Conservation (phyloP, 164 flowering plant genomes). For the Magnolia changhungtana region DNA sequence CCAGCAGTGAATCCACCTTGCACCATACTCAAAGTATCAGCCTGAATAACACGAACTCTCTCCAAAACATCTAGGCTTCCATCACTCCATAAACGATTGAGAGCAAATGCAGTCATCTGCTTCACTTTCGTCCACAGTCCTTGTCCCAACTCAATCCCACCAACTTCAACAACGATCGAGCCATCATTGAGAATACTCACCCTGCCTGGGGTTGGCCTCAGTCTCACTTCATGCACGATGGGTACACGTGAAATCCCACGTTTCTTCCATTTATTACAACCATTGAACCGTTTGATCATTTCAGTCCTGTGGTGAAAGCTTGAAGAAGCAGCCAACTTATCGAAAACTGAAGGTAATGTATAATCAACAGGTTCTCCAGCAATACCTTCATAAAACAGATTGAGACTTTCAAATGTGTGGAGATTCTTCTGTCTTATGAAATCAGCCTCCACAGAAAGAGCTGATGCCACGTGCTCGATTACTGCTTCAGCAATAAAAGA, state of each 20-base stretch:
- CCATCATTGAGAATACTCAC: slow-evolving; percentile 84
- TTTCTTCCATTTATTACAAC: slow-evolving; percentile 55
- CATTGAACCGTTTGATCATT: slow-evolving; percentile 48
- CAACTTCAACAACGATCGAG: slow-evolving; percentile 86
- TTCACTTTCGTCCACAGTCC: slow-evolving; percentile 95
- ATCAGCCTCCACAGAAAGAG: slow-evolving; percentile 69
- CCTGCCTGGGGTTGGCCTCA: slow-evolving; percentile 74
- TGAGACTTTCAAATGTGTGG: slow-evolving; percentile 63
- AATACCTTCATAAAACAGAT: slow-evolving; percentile 34
- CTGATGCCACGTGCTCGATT: slow-evolving; percentile 76
- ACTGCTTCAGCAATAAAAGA: slow-evolving; percentile 82
- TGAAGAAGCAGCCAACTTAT: slow-evolving; percentile 53
- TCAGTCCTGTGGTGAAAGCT: slow-evolving; percentile 41
- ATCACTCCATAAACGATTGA: slow-evolving; percentile 44
- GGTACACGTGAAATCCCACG: slow-evolving; percentile 84
- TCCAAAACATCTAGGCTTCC: slow-evolving; percentile 52
- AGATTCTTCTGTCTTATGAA: slow-evolving; percentile 58
- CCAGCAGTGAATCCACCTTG: slow-evolving; percentile 91
- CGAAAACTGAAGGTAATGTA: slow-evolving; percentile 67
- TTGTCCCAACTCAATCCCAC: slow-evolving; percentile 90
- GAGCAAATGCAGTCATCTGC: slow-evolving; percentile 83
- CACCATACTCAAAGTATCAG: slow-evolving; percentile 78
- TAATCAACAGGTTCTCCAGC: slow-evolving; percentile 57
- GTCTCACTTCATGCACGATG: slow-evolving; percentile 42
- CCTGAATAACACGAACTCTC: slow-evolving; percentile 66